phyloP scores from a whole-genome alignment of 345 rosid species.

The Cardamine chenopodiifolia region DNA sequence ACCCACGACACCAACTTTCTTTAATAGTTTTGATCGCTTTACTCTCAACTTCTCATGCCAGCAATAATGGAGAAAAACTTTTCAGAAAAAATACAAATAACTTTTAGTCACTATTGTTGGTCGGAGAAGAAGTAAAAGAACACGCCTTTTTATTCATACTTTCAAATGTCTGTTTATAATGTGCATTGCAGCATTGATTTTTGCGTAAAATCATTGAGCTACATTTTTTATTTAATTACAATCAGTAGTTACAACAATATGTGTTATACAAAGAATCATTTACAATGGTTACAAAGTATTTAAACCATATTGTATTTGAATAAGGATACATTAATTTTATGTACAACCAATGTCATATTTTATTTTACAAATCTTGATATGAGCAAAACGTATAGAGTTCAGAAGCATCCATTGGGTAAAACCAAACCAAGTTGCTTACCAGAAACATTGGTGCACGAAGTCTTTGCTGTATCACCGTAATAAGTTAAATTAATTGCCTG shows the following conservation, averaged over 20 bases:
- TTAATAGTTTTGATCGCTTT: too few relatives aligned
- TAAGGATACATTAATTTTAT: neutral
- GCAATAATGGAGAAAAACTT: too few relatives aligned
- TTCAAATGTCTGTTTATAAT: too few relatives aligned
- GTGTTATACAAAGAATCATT: neutral
- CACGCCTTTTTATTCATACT: too few relatives aligned
- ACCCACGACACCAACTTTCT: too few relatives aligned
- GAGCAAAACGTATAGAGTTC: neutral
- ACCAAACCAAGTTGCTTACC: conserved; percentile 41
- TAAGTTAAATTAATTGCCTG: conserved; percentile 38
- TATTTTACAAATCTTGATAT: neutral
- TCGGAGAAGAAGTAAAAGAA: too few relatives aligned
- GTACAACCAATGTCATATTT: neutral
- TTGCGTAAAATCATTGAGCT: neutral
- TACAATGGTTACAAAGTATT: conserved; percentile 13
- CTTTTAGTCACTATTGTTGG: too few relatives aligned
- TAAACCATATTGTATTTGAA: neutral
- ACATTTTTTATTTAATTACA: neutral
- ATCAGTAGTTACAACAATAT: neutral
- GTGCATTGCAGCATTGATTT: too few relatives aligned
- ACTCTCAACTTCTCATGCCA: too few relatives aligned
- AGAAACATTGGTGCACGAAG: conserved; percentile 35
- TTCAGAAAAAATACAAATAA: too few relatives aligned
- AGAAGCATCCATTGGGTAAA: conserved; percentile 38
- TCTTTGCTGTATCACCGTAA: conserved; percentile 20